These are phyloP conservation scores for Vitis cinerea DNA, from an alignment of 164 flowering plant genomes.

Conservation along the genomic window DNA sequence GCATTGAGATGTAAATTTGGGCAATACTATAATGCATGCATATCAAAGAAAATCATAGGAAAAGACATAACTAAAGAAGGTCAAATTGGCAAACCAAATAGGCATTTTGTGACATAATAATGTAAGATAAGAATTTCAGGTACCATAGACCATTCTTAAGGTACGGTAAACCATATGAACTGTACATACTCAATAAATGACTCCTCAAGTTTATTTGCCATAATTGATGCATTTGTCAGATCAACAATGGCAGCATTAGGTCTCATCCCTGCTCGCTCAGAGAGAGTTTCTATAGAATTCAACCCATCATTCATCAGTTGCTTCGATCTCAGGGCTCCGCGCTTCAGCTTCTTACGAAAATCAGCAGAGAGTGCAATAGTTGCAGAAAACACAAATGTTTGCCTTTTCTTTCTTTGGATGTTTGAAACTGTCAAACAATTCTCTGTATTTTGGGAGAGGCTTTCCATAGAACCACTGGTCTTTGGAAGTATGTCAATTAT, in stretches of 20 bases:
- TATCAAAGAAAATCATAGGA: no score
- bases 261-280: conserved; percentile 85
- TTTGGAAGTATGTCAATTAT: conserved; percentile 88
- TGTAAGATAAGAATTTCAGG: background rate
- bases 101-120: background rate
- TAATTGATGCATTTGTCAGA: conserved; percentile 72
- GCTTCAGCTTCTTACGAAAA: conserved; percentile 86
- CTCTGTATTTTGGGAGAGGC: conserved; percentile 28
- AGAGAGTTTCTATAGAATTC: conserved; percentile 76
- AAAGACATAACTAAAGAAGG: background rate
- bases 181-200: conserved; percentile 82
- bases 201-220: conserved; percentile 81
- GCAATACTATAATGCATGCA: no score
- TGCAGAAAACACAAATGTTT: conserved; percentile 92
- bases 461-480: conserved; percentile 32
- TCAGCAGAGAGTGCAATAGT: conserved; percentile 84
- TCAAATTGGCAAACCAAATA: background rate
- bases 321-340: conserved; percentile 51
- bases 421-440: conserved; percentile 57
- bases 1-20: no score
- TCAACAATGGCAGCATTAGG: conserved; percentile 77
- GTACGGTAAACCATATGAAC: background rate
- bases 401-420: conserved; percentile 77
- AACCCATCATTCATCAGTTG: conserved; percentile 37
- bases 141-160: no score